Evolutionary conservation across 2,329 filamentous ascomycete species (phyloP), one percentile per base, ranked within the genome.

Genomic region (Xenoacremonium recifei): DNA sequence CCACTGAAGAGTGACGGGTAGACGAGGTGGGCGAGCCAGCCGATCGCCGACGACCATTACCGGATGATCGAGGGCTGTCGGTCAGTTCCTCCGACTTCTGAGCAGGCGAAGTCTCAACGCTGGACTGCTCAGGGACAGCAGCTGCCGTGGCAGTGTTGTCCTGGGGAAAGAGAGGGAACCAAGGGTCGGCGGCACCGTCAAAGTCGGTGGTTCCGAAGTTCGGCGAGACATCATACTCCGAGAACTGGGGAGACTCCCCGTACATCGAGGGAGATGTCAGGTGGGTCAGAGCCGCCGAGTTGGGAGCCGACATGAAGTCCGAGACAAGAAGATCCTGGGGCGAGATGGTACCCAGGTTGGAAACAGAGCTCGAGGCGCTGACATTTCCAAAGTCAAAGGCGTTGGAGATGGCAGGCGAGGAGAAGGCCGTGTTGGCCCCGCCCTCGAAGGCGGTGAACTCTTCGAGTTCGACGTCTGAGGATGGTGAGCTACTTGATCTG

Each of bases 201-300:
- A 84, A 72, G 36, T 85, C 78, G 50, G 77, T 73, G 48, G 68
- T 73, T 45, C 75, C 76, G 65, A 91, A 88, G 64, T 85, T 80
- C 35, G 90, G 90, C 37, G 89, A 95, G 15, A 87, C 82, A 58
- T 93, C 82, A 57, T 82, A 89, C 55, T 88, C 84, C 58, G 47
- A 44, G 23, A 85, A 83, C 44, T 82, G 85, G 10, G 89, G 89
- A 39, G 89, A 95, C 57, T 84, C 87, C 60, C 87, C 79, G 58
- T 82, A 84, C 43, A 82, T 75, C n/a, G 86, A 88, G 33, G 90
- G 90, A 46, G 90, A 93, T 43, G 89, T 95, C 66, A 96, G 62
- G 50, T 89, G 83, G 25, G 90, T 95, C 61, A 93, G 82, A 23
- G 87, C 83, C 35, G 84, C 77, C 3, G 90, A 95, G 60, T 88